A percentile compares a stretch with the other conserved stretches of the same genome.
phyloP scores from a whole-genome alignment of 2,329 filamentous ascomycete species.

The Xylaria sp. region DNA sequence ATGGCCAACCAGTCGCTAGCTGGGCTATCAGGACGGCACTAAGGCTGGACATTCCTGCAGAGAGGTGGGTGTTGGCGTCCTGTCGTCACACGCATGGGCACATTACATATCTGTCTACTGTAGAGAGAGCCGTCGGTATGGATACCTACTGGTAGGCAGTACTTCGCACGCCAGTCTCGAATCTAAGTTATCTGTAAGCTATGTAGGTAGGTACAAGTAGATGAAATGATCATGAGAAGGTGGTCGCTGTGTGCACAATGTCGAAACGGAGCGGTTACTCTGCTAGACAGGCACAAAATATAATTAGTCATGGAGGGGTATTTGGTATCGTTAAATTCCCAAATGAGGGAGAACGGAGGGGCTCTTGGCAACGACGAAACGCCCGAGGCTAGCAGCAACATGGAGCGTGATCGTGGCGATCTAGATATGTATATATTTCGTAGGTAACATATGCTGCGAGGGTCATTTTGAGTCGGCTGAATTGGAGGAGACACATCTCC shows the following conservation, averaged over 20 bases:
- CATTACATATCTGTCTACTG: conserved; percentile 1
- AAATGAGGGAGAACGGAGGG: background rate
- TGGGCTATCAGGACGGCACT: conserved; percentile 6
- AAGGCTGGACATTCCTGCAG: conserved; percentile 13
- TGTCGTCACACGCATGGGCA: conserved; percentile 15
- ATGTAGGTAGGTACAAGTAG: background rate
- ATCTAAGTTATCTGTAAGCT: conserved; percentile 3
- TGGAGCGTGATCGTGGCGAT: conserved; percentile 7
- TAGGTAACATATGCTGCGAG: background rate
- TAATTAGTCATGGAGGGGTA: conserved; percentile 14
- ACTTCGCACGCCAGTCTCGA: background rate
- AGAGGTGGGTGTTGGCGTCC: conserved; percentile 21
- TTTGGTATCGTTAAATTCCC: background rate
- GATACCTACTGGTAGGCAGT: background rate
- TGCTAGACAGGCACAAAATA: background rate
- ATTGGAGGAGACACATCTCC: conserved; percentile 1
- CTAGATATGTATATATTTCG: background rate
- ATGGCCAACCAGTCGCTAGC: conserved; percentile 17
- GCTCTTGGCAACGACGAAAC: conserved; percentile 16
- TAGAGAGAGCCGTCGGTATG: conserved; percentile 6
- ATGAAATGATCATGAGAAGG: conserved; percentile 1
- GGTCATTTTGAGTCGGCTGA: conserved; percentile 9
- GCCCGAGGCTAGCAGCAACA: conserved; percentile 2
- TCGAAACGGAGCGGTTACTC: conserved; percentile 1
- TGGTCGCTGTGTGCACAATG: background rate